Base-by-base conservation (phyloP, 176 grass and related monocot species). In the Paspalum notatum region DNA sequence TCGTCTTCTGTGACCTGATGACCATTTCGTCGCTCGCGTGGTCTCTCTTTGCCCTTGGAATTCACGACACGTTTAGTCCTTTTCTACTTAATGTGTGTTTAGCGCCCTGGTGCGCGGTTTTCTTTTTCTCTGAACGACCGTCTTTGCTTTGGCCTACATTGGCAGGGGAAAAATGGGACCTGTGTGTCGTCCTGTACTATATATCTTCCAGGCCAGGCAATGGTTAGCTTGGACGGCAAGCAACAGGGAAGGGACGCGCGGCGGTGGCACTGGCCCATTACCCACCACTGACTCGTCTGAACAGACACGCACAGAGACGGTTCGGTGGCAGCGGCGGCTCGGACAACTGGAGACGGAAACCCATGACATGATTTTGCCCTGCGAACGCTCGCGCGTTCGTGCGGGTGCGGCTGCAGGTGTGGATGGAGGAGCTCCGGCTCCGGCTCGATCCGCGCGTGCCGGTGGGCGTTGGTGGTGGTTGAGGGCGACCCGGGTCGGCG, bases 201-300 rank as follows among this genome's bases (percentile, higher is more conserved):
- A n/a, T n/a, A 43, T 15, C 25, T 57, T 72, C 57, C 32, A 32
- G 32, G 32, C 32, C 80, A 73, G 74, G 61, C 4, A 41, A 59
- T 37, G 45, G 49, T 59, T 84, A 44, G 27, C 81, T 80, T 88
- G 81, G 61, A 84, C 70, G 52, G 62, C 87, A 89, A 80, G 81
- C 68, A 52, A 80, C 20, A 60, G 4, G 42, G 10, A 21, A 2
- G 73, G 15, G 61, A 3, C 55, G 60, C 25, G 65, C 44, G 64
- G 65, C 44, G 64, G 64, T 49, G 64, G 64, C 37, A 57, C 24
- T 26, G 63, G 25, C 48, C 54, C 57, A 46, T 68, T 42, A n/a
- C 5, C 20, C 83, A 80, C 49, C 60, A 46, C 68, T 27, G 59
- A 79, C 74, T 67, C 68, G 75, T 59, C 21, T 74, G 51, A 79